phyloP scores from a whole-genome alignment of 768 basidiomycete genomes.

The Termitomyces heimii region DNA sequence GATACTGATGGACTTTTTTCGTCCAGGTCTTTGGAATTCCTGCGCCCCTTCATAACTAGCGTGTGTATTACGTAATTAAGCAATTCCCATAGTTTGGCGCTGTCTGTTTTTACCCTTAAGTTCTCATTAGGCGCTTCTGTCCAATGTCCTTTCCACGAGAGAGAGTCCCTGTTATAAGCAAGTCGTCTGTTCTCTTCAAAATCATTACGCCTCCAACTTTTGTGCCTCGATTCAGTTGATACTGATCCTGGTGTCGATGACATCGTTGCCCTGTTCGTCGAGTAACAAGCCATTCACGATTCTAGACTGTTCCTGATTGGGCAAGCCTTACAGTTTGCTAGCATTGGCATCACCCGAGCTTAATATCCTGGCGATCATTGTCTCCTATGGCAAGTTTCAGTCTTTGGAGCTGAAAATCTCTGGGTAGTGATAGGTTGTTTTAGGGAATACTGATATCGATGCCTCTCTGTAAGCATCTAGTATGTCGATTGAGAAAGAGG shows the following conservation, averaged over 20 bases:
- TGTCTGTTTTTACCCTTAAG: not conserved
- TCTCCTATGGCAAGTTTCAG: constrained; percentile 60
- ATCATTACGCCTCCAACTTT: not conserved
- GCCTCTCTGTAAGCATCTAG: constrained; percentile 56
- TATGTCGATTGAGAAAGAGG: constrained; percentile 6
- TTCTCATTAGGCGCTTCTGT: not conserved
- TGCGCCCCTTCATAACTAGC: not conserved
- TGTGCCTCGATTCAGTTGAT: constrained; percentile 47
- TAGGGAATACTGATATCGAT: constrained; percentile 69
- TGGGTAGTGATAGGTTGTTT: not conserved
- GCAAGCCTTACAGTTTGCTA: constrained; percentile 42
- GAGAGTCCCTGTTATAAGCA: constrained; percentile 62
- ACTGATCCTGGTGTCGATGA: constrained; percentile 89
- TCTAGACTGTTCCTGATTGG: not conserved
- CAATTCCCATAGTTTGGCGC: not conserved
- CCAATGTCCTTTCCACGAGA: not conserved
- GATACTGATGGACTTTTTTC: not conserved
- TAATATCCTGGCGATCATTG: constrained; percentile 68
- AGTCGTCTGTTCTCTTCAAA: constrained; percentile 16
- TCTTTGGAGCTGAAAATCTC: not conserved
- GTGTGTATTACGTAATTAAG: not conserved
- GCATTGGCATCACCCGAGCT: constrained; percentile 83
- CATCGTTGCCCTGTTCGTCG: constrained; percentile 62
- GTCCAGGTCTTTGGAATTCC: not conserved
- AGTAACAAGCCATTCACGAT: not conserved